Evolutionary conservation across 768 basidiomycete species (phyloP), one percentile per base, ranked within the genome.

Genomic region (Porphyrellus cyaneotinctus): DNA sequence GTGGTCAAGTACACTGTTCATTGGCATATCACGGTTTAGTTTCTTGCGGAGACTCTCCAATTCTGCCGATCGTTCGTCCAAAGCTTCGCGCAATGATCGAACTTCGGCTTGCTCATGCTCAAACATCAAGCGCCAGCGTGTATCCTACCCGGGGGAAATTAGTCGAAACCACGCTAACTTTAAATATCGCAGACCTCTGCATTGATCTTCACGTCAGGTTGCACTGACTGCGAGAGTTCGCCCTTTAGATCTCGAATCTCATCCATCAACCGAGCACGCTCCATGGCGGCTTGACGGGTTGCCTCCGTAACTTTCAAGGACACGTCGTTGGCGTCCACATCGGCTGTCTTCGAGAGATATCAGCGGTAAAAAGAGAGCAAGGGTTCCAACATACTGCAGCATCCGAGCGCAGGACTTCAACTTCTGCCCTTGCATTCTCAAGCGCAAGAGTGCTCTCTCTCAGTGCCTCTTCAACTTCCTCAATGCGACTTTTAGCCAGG

Each of bases 401-500:
- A 54, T 97, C 95, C 31, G 79, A 71, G 49, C 95, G 74, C 39
- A 84, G 61, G 72, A 70, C 66, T 72, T 99, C 95, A 13, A 97
- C 87, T 69, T 99, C 95, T 14, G 89, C 90, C 50, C 89, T 75
- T 6, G 94, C 89, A 60, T 87, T 87, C 68, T 98, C 95, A 11
- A 98, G 77, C 0, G 95, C 91, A 41, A 83, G 77, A 3, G 85
- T 86, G 59, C 88, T 91, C 73, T 97, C 94, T 57, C 87, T 75
- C 36, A 98, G 73, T 3, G 95, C 95, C 60, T 88, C 89, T 66
- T 95, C 93, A 20, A 93, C 79, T 66, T 99, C 95, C 52, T 85
- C 86, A 0, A 91, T 76, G 26, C 92, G 79, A 28, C 70, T 67
- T 53, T 85, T 80, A 1, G 86, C 82, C 38, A 69, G 67, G 14